These are phyloP conservation scores for Cephaloascus albidus DNA, from an alignment of 805 yeast species.

Conservation along the genomic window DNA sequence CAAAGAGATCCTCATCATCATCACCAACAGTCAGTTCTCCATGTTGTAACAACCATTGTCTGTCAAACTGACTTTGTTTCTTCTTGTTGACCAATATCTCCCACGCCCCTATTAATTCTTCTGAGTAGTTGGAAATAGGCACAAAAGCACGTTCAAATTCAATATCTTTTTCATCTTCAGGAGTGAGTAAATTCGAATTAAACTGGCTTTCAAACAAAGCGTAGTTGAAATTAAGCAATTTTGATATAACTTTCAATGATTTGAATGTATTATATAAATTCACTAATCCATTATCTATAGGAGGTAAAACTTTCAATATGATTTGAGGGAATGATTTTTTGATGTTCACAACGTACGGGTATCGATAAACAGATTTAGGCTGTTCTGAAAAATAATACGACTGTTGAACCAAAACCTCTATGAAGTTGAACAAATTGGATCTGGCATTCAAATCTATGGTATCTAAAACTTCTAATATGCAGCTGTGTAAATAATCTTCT, in stretches of 20 bases:
- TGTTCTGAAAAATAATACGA: constrained; percentile 23
- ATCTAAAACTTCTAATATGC: constrained; percentile 51
- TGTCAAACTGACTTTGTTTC: constrained; percentile 42
- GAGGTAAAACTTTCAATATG: constrained; percentile 23
- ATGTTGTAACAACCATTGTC: constrained; percentile 28
- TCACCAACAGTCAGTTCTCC: neutral
- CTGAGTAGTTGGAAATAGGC: constrained; percentile 7
- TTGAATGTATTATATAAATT: constrained; percentile 23
- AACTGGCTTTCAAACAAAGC: constrained; percentile 16
- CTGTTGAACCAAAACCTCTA: constrained; percentile 49
- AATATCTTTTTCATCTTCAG: constrained; percentile 22
- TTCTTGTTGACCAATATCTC: constrained; percentile 33
- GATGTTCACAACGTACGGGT: constrained; percentile 26
- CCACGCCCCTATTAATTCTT: constrained; percentile 34
- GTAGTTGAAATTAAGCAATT: constrained; percentile 19
- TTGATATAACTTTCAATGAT: constrained; percentile 14
- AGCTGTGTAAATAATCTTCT: constrained; percentile 61
- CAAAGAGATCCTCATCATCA: neutral
- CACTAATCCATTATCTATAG: constrained; percentile 4
- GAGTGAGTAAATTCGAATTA: constrained; percentile 20
- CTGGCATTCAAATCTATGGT: constrained; percentile 48
- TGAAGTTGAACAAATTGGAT: constrained; percentile 58
- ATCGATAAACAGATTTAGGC: constrained; percentile 21
- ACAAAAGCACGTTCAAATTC: constrained; percentile 21
- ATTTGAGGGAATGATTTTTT: constrained; percentile 24